Evolutionary conservation across 2,329 filamentous ascomycete genomes (phyloP).

Genomic region (Cordyceps militaris): DNA sequence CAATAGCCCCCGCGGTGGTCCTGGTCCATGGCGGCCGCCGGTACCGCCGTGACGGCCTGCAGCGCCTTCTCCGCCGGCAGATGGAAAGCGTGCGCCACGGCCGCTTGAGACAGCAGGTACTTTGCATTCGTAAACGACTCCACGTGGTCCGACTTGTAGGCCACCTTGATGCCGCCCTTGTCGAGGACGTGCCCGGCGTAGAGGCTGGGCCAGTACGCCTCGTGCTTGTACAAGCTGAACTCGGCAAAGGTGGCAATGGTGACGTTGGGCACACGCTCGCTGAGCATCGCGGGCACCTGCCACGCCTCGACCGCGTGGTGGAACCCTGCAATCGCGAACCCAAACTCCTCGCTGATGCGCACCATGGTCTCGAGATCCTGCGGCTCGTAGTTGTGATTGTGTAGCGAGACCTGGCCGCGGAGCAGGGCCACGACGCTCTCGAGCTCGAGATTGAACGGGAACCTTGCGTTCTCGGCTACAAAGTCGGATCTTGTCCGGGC

Average conservation of each 20-base stretch:
- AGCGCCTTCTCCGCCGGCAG: slow-evolving; percentile 34
- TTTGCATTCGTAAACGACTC: slow-evolving; percentile 30
- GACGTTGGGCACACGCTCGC: slow-evolving; percentile 31
- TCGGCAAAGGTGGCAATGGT: slow-evolving; percentile 38
- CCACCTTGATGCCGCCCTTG: slow-evolving; percentile 33
- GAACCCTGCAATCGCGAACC: slow-evolving; percentile 33
- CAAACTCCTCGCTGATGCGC: slow-evolving; percentile 35
- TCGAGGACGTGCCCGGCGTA: slow-evolving; percentile 33
- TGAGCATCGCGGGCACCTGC: slow-evolving; percentile 34
- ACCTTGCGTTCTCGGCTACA: slow-evolving; percentile 19
- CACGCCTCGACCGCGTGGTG: slow-evolving; percentile 35
- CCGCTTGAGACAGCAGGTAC: slow-evolving; percentile 35
- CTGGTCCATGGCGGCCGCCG: slow-evolving; percentile 36
- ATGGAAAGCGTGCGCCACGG: slow-evolving; percentile 34
- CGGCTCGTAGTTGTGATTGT: slow-evolving; percentile 38
- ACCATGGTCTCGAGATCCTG: slow-evolving; percentile 38
- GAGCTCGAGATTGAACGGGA: slow-evolving; percentile 30
- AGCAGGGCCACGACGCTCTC: slow-evolving; percentile 35
- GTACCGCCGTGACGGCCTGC: slow-evolving; percentile 38
- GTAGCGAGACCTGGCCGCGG: slow-evolving; percentile 33
- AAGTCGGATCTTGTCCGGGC: slow-evolving; percentile 14
- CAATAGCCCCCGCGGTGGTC: slow-evolving; percentile 37
- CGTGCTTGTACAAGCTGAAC: slow-evolving; percentile 34
- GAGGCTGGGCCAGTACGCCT: slow-evolving; percentile 34
- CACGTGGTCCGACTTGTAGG: slow-evolving; percentile 37